A percentile compares a stretch with the other conserved stretches of the same genome.
Evolutionary conservation across 768 basidiomycete genomes (phyloP).

Genomic region (Boletellus ananas): DNA sequence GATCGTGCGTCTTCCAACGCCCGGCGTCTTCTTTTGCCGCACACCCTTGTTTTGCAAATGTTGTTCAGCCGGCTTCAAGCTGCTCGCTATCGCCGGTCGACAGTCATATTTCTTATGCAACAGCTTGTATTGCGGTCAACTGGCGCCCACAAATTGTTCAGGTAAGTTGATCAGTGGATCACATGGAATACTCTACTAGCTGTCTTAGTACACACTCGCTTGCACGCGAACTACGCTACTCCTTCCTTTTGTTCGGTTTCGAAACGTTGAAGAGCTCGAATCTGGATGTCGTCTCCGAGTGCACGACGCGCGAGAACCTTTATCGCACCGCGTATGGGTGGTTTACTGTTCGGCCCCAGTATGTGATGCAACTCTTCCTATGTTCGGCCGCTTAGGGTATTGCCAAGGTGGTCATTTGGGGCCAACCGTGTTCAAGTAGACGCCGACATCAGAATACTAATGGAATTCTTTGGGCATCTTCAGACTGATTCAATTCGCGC

Average conservation of each 20-base stretch:
- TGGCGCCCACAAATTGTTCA: conserved; percentile 63
- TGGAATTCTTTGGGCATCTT: conserved; percentile 77
- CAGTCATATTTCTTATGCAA: conserved; percentile 82
- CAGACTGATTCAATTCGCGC: conserved; percentile 70
- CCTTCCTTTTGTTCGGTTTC: conserved; percentile 89
- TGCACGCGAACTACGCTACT: conserved; percentile 86
- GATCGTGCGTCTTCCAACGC: conserved; percentile 70
- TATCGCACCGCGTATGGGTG: conserved; percentile 83
- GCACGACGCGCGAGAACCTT: conserved; percentile 65
- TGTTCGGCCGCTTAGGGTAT: neutral
- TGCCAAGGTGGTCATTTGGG: conserved; percentile 89
- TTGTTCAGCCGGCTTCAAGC: conserved; percentile 91
- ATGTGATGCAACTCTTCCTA: conserved; percentile 28
- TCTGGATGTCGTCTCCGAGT: conserved; percentile 80
- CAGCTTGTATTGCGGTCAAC: conserved; percentile 82
- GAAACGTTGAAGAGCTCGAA: conserved; percentile 86
- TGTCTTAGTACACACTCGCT: conserved; percentile 78
- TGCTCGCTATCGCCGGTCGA: conserved; percentile 80
- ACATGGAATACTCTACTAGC: neutral
- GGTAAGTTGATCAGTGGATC: conserved; percentile 42
- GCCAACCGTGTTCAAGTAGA: conserved; percentile 87
- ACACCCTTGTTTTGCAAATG: conserved; percentile 81
- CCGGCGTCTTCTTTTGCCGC: conserved; percentile 74
- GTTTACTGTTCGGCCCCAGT: conserved; percentile 96
- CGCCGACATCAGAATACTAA: conserved; percentile 81